Evolutionary conservation across 2,329 filamentous ascomycete species (phyloP), one percentile per base, ranked within the genome.

Genomic region (Penicillium capsulatum): DNA sequence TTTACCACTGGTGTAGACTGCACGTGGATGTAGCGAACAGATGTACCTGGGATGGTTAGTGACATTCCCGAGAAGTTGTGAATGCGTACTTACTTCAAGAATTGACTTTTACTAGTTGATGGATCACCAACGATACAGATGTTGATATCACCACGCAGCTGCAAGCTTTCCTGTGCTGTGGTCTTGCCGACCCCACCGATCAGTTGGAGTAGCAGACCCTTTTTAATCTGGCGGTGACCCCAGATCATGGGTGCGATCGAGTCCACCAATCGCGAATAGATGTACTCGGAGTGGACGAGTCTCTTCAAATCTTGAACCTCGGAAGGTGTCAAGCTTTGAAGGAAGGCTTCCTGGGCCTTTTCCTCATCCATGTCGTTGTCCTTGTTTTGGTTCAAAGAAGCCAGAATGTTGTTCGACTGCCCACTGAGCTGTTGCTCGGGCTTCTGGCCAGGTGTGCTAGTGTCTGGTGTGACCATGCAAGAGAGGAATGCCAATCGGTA

Each of bases 91-190:
- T 59, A 72, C 71, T 97, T 97, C 55, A 98, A 72, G 66, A 98
- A 98, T 57, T 98, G 92, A 20, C 90, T 96, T 66, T 98, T 98
- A 51, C 88, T 94, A 2, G 92, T 98, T 8, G 87, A 94, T 1
- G 92, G 92, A 61, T 98, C 92, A 44, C 92, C 92, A 42, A 98
- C 92, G 53, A 98, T 87, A 67, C 92, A 98, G 47, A 98, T 94
- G 69, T 98, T 98, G 73, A 98, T 90, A 61, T 98, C 92, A 53
- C 92, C 92, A 76, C 92, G 83, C 30, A 98, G 76, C 48, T 90
- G 81, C 88, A 98, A 95, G 47, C 88, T 91, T 68, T 98, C 92
- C 35, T 61, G 54, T 0, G 88, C 78, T 0, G 92, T 98, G 15
- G 79, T 79, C 66, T 98, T 98, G 67, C 82, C 81, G 2, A 98